These are phyloP conservation scores for Ammopiptanthus mongolicus DNA, from an alignment of 306 rosid species.

Conservation along the genomic window DNA sequence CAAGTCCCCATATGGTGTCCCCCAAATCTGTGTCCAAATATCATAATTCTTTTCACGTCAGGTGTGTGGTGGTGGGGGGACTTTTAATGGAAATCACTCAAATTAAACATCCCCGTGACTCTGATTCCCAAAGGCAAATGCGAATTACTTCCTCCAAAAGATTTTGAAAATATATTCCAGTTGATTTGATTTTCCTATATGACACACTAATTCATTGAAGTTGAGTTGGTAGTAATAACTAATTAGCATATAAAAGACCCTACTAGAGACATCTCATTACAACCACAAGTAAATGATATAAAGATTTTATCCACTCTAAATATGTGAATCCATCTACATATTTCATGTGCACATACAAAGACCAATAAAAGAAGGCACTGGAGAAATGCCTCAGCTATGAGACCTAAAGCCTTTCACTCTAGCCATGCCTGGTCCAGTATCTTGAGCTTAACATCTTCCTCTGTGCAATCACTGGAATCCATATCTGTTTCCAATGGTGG, in stretches of 20 bases:
- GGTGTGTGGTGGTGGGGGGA: too few relatives aligned
- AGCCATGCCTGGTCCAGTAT: constrained; percentile 17
- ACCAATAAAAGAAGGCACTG: background rate
- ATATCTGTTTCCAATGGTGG: constrained; percentile 32
- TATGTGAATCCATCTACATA: constrained; percentile 18
- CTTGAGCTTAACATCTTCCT: constrained; percentile 25
- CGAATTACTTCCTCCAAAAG: too few relatives aligned
- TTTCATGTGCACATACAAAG: constrained; percentile 18
- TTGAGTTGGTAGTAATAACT: background rate
- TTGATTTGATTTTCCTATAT: too few relatives aligned
- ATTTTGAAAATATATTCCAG: too few relatives aligned
- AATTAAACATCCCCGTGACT: too few relatives aligned
- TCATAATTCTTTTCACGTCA: too few relatives aligned
- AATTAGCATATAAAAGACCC: background rate
- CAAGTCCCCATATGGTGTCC: too few relatives aligned
- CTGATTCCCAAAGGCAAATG: too few relatives aligned
- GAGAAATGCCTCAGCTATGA: background rate
- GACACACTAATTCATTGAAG: background rate
- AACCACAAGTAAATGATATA: background rate
- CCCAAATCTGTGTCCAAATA: too few relatives aligned
- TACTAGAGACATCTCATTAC: background rate
- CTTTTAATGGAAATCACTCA: too few relatives aligned
- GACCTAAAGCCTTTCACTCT: constrained; percentile 18
- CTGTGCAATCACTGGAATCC: constrained; percentile 30
- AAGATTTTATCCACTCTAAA: constrained; percentile 20